Percentiles rank a stretch among this genome's conserved stretches.
These are phyloP conservation scores for Crotalaria pallida DNA, from an alignment of 306 rosid species.

Conservation along the genomic window DNA sequence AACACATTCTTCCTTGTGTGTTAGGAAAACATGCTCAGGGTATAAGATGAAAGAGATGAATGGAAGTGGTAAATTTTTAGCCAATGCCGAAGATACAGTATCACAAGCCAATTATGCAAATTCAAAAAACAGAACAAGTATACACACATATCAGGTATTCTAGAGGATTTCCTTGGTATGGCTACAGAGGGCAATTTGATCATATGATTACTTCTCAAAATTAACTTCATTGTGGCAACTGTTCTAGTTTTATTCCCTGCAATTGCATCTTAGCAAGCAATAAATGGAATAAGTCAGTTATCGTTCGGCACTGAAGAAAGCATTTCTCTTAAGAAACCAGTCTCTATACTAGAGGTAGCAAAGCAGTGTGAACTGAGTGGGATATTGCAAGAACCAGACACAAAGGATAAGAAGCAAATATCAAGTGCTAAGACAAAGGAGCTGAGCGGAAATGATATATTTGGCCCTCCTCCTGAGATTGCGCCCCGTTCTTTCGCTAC, in stretches of 20 bases:
- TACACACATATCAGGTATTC: constrained; percentile 64
- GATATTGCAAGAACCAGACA: too few species aligned
- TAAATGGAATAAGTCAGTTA: constrained; percentile 74
- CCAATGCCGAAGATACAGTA: constrained; percentile 32
- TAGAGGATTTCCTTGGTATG: neutral
- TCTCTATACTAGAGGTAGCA: constrained; percentile 70
- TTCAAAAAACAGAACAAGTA: constrained; percentile 41
- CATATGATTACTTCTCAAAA: constrained; percentile 4
- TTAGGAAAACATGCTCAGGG: constrained; percentile 69
- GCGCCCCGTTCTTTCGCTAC: constrained; percentile 44
- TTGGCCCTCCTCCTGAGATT: constrained; percentile 73
- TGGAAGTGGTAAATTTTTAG: too few species aligned
- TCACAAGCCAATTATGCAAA: constrained; percentile 39
- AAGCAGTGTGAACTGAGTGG: too few species aligned
- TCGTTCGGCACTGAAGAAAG: constrained; percentile 64
- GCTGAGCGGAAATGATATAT: constrained; percentile 89
- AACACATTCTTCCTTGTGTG: constrained; percentile 6
- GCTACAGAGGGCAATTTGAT: neutral
- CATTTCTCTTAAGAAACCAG: constrained; percentile 59
- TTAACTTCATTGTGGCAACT: neutral
- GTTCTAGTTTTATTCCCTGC: constrained; percentile 8
- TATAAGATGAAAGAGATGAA: constrained; percentile 64
- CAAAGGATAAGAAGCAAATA: too few species aligned
- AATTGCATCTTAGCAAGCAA: constrained; percentile 49
- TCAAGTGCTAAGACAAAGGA: too few species aligned